phyloP scores from a whole-genome alignment of 179 eudicot genomes.

The Silene vulgaris region DNA sequence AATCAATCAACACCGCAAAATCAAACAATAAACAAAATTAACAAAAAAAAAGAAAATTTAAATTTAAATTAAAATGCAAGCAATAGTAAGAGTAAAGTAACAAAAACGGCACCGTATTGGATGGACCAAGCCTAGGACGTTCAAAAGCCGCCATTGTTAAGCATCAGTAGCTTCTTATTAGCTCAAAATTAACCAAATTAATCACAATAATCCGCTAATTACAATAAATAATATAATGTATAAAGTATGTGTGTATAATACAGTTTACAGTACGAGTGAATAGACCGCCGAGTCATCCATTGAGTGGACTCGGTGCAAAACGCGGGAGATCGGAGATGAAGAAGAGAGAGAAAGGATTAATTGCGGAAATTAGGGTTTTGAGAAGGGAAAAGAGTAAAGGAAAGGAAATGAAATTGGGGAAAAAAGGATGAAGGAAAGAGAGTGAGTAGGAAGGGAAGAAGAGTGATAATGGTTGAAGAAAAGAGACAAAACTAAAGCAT shows the following conservation, averaged over 20 bases:
- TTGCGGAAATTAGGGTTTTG: conserved; percentile 29
- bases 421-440: conserved; percentile 10
- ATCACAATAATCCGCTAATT: background rate
- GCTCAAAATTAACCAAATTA: conserved; percentile 1
- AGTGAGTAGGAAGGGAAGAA: background rate
- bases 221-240: background rate
- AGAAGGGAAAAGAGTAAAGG: conserved; percentile 4
- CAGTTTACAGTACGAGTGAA: background rate
- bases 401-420: conserved; percentile 16
- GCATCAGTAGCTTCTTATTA: conserved; percentile 22
- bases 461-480: conserved; percentile 20
- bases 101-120: conserved; percentile 58
- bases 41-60: background rate
- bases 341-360: background rate
- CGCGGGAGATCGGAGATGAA: conserved; percentile 18
- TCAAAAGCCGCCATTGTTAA: conserved; percentile 77
- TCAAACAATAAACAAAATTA: background rate
- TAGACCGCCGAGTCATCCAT: conserved; percentile 8
- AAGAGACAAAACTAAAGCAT: conserved; percentile 19
- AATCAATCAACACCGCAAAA: conserved; percentile 14
- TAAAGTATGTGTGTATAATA: too few species aligned
- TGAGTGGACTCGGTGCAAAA: conserved; percentile 15
- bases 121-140: conserved; percentile 64
- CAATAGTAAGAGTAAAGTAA: background rate
- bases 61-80: background rate